Base-by-base conservation (phyloP, 83 land plant genomes). In the Picea abies region DNA sequence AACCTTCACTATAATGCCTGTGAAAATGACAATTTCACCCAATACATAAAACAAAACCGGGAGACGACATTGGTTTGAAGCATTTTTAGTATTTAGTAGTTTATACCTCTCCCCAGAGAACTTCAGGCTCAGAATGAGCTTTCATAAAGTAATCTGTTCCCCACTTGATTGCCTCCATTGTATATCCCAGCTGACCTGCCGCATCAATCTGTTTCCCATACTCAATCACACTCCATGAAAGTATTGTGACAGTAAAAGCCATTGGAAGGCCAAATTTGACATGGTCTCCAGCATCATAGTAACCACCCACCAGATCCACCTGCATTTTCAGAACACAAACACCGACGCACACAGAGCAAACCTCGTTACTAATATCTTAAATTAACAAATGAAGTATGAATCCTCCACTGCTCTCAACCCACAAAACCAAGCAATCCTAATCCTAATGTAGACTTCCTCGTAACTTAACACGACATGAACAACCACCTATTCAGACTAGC, bases 191-290 rank as follows among this genome's bases (percentile, higher is more conserved):
- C 84, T 91, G 86, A 12, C 92, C 92, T 9, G 80, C 82, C 14
- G 79, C 65, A 41, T 80, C 80, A 26, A 91, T 56, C 84, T 87
- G 87, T 19, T 73, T 68, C 17, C 85, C 76, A 75, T 86, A 91
- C 80, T 91, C 92, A 17, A 91, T 77, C 35, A 90, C 87, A 78
- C 93, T 85, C 93, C 93, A 91, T 25, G 92, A 83, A 20, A 91
- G 84, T 89, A 89, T 91, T 35, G 92, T 89, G 73, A 91, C 86
- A 37, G 92, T 91, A 78, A 87, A 91, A n/a, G 93, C 93, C 92
- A 91, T 84, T 5, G 92, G 89, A 63, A 91, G 81, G 15, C 92
- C 92, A 69, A 86, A 91, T 66, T 91, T 91, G 35, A 91, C 93
- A 83, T 89, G 86, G 77, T 91, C 93, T 5, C 93, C 92, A 3